Evolutionary conservation across 176 grass and related monocot species (phyloP).

Genomic region (Zea luxurians): DNA sequence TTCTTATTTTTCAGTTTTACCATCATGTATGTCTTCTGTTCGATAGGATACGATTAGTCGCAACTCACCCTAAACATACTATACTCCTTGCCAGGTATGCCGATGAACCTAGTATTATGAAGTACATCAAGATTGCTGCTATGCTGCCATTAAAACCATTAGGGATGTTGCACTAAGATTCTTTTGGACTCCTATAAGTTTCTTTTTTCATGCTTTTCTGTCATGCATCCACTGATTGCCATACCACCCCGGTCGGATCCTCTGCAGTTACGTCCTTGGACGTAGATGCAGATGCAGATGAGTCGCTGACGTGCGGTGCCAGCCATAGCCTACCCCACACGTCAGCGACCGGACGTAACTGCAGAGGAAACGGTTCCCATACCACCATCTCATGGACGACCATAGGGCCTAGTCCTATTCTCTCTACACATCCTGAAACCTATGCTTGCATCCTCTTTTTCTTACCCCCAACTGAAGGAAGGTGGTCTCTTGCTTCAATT

Average conservation of each 20-base stretch:
- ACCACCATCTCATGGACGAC: background rate
- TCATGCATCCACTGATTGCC: background rate
- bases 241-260: no score
- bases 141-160: constrained; percentile 75
- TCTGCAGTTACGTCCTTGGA: no score
- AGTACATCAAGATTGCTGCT: constrained; percentile 85
- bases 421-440: background rate
- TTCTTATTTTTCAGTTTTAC: background rate
- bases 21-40: background rate
- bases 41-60: background rate
- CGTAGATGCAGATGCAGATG: no score
- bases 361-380: no score
- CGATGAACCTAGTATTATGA: constrained; percentile 67
- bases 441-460: background rate
- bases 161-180: constrained; percentile 86
- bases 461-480: background rate
- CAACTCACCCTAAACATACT: background rate
- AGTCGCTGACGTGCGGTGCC: no score
- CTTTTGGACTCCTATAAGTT: constrained; percentile 55
- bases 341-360: no score
- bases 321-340: no score
- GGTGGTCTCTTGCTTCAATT: background rate
- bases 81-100: constrained; percentile 51
- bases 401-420: background rate
- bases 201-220: background rate